A percentile compares a stretch with the other conserved stretches of the same genome.
phyloP scores from a whole-genome alignment of 169 alveolate genomes.

The Plasmodium inui region DNA sequence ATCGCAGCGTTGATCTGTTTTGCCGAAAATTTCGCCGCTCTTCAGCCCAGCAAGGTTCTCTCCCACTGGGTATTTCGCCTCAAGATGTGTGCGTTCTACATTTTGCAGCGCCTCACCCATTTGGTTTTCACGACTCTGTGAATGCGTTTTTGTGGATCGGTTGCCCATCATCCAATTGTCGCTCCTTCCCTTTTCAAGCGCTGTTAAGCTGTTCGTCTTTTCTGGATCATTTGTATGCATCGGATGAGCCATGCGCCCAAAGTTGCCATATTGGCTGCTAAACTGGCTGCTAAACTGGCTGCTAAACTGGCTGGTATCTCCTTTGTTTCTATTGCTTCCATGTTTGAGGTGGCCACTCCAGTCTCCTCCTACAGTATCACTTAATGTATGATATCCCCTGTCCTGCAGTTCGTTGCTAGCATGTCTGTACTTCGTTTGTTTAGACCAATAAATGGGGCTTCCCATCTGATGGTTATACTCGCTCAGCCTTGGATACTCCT shows the following conservation, averaged over 20 bases:
- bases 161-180: background rate
- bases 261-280: background rate
- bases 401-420: background rate
- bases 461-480: background rate
- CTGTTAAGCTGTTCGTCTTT: background rate
- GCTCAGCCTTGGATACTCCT: background rate
- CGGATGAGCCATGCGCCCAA: background rate
- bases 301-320: background rate
- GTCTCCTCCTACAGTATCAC: background rate
- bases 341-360: background rate
- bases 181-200: background rate
- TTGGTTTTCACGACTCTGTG: background rate
- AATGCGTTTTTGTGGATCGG: background rate
- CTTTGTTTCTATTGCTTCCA: background rate
- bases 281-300: background rate
- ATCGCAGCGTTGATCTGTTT: constrained; percentile 7
- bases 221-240: background rate
- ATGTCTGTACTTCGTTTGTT: background rate
- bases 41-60: background rate
- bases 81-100: background rate
- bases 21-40: background rate
- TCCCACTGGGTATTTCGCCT: background rate
- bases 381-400: background rate
- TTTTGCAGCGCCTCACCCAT: background rate
- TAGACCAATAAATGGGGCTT: background rate